A percentile compares a stretch with the other conserved stretches of the same genome.
phyloP scores from a whole-genome alignment of 2,329 filamentous ascomycete genomes.

The Polytolypa hystricis region DNA sequence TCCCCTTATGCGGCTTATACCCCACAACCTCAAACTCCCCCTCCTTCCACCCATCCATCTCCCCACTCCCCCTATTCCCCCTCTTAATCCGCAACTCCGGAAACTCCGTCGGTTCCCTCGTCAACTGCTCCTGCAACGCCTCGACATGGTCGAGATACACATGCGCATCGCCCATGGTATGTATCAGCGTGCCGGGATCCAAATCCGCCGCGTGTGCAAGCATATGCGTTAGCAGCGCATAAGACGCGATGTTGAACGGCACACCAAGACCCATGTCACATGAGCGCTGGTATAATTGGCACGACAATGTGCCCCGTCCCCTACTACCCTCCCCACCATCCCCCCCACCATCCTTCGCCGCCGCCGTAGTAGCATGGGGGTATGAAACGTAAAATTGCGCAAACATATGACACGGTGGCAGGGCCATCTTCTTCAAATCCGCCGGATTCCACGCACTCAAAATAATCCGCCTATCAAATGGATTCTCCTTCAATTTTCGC shows the following conservation, averaged over 20 bases:
- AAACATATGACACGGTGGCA: slow-evolving; percentile 96
- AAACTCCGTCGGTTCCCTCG: slow-evolving; percentile 69
- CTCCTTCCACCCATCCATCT: slow-evolving; percentile 83
- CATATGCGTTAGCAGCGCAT: slow-evolving; percentile 92
- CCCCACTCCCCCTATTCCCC: slow-evolving; percentile 61
- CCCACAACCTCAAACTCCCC: slow-evolving; percentile 82
- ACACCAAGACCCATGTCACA: slow-evolving; percentile 97
- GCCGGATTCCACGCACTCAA: slow-evolving; percentile 88
- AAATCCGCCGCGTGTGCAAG: slow-evolving; percentile 77
- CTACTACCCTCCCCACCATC: slow-evolving; percentile 21
- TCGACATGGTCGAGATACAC: slow-evolving; percentile 90
- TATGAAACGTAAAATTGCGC: slow-evolving; percentile 89
- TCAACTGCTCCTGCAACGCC: slow-evolving; percentile 68
- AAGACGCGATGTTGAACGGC: slow-evolving; percentile 94
- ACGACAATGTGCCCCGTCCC: slow-evolving; percentile 62
- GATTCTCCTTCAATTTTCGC: slow-evolving; percentile 67
- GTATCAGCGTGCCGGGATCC: slow-evolving; percentile 75
- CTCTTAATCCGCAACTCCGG: slow-evolving; percentile 64
- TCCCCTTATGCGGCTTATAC: slow-evolving; percentile 82
- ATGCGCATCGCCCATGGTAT: slow-evolving; percentile 97
- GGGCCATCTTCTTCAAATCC: slow-evolving; percentile 75
- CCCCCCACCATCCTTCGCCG: slow-evolving; percentile 15
- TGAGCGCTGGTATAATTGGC: slow-evolving; percentile 81
- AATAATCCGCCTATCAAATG: slow-evolving; percentile 83
- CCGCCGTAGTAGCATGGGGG: too few relatives aligned